These are phyloP conservation scores for Helichrysum umbraculigerum DNA, from an alignment of 129 eudicot genomes.

Conservation along the genomic window DNA sequence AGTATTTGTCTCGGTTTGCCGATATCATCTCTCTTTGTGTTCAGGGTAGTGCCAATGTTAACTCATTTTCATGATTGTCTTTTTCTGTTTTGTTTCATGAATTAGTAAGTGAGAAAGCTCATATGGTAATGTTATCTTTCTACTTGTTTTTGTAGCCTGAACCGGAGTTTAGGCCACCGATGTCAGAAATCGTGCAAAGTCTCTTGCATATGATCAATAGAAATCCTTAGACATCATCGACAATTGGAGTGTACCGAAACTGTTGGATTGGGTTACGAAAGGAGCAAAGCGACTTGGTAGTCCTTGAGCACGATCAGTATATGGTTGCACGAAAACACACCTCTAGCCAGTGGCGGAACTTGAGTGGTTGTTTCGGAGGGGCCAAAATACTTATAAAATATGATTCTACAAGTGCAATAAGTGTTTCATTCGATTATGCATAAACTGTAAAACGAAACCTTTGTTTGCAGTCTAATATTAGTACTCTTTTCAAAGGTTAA, in stretches of 20 bases:
- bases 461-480: too few species aligned
- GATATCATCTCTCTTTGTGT: constrained; percentile 88
- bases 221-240: constrained; percentile 23
- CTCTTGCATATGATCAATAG: constrained; percentile 67
- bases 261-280: not conserved
- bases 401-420: too few species aligned
- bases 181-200: constrained; percentile 89
- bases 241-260: not conserved
- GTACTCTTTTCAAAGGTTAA: too few species aligned
- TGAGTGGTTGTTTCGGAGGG: too few species aligned
- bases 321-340: not conserved
- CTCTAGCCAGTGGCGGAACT: too few species aligned
- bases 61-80: not conserved
- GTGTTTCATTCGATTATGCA: too few species aligned
- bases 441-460: too few species aligned
- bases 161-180: constrained; percentile 95
- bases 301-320: not conserved
- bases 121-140: not conserved
- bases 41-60: constrained; percentile 52
- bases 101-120: not conserved
- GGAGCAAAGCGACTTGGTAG: constrained; percentile 2
- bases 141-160: constrained; percentile 50
- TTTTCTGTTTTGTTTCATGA: not conserved
- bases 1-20: constrained; percentile 84
- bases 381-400: too few species aligned